phyloP scores from a whole-genome alignment of 2,329 filamentous ascomycete genomes.

The Fusarium setosum region DNA sequence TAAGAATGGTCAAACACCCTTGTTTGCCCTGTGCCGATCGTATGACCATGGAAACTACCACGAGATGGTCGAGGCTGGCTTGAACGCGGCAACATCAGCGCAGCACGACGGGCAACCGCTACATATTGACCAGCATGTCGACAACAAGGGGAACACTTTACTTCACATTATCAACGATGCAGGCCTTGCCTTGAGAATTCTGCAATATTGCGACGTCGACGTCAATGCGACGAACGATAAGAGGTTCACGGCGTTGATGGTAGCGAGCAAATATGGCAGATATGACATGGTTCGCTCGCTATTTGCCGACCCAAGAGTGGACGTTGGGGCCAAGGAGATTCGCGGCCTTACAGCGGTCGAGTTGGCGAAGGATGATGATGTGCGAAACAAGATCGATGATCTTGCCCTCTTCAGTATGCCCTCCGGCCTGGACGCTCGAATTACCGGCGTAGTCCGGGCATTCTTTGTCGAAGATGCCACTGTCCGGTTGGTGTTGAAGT shows the following conservation, averaged over 20 bases:
- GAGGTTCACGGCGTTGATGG: slow-evolving; percentile 95
- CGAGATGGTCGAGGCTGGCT: slow-evolving; percentile 85
- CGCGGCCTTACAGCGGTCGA: slow-evolving; percentile 94
- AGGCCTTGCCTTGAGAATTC: slow-evolving; percentile 77
- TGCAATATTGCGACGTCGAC: slow-evolving; percentile 91
- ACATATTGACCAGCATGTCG: slow-evolving; percentile 92
- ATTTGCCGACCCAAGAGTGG: slow-evolving; percentile 88
- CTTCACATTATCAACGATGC: slow-evolving; percentile 95
- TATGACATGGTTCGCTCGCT: slow-evolving; percentile 92
- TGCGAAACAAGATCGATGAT: slow-evolving; percentile 96
- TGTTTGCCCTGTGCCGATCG: slow-evolving; percentile 94
- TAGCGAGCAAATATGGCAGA: slow-evolving; percentile 97
- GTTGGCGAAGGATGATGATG: slow-evolving; percentile 96
- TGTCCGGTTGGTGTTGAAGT: slow-evolving; percentile 92
- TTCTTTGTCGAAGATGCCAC: slow-evolving; percentile 98
- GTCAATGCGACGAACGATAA: slow-evolving; percentile 96
- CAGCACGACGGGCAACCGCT: slow-evolving; percentile 85
- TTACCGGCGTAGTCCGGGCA: slow-evolving; percentile 91
- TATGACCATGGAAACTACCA: slow-evolving; percentile 93
- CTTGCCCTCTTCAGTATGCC: slow-evolving; percentile 83
- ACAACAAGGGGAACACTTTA: slow-evolving; percentile 91
- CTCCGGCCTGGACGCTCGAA: slow-evolving; percentile 79
- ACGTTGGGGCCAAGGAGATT: slow-evolving; percentile 84
- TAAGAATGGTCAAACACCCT: slow-evolving; percentile 96
- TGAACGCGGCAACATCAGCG: slow-evolving; percentile 77